Conservation (phyloP, 257 asterid species). For the Thymus mandschuricus region DNA sequence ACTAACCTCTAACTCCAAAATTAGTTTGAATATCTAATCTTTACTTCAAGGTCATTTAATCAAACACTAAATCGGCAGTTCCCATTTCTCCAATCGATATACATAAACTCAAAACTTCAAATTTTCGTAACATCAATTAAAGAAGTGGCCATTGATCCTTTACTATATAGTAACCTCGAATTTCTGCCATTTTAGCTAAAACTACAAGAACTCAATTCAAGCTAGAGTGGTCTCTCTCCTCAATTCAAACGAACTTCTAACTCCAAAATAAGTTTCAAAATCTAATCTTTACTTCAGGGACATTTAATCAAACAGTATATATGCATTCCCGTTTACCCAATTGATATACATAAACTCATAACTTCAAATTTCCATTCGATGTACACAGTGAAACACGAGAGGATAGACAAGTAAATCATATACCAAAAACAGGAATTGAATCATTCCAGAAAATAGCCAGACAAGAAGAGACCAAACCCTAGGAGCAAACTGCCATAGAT, state of each 20-base stretch:
- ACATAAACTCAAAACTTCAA: conserved; percentile 2
- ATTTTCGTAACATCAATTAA: neutral
- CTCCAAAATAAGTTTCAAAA: neutral
- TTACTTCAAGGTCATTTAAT: neutral
- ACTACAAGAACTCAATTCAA: neutral
- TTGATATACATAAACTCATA: conserved; percentile 26
- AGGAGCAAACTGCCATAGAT: conserved; percentile 77
- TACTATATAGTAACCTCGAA: too few relatives aligned
- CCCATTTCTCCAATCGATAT: conserved; percentile 27
- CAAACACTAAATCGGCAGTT: neutral
- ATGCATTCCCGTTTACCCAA: conserved; percentile 17
- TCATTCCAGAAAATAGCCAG: conserved; percentile 87
- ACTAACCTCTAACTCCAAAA: neutral
- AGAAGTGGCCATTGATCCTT: neutral
- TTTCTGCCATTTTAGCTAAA: neutral
- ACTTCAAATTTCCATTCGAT: conserved; percentile 10
- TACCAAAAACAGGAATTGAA: conserved; percentile 9
- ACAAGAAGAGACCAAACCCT: conserved; percentile 76
- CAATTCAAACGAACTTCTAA: neutral
- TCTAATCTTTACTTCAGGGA: neutral
- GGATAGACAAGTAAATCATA: conserved; percentile 9
- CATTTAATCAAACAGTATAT: neutral
- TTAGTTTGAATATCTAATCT: neutral
- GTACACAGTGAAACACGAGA: conserved; percentile 12
- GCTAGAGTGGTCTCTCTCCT: neutral